Evolutionary conservation across 306 rosid species (phyloP).

Genomic region (Cicer arietinum): DNA sequence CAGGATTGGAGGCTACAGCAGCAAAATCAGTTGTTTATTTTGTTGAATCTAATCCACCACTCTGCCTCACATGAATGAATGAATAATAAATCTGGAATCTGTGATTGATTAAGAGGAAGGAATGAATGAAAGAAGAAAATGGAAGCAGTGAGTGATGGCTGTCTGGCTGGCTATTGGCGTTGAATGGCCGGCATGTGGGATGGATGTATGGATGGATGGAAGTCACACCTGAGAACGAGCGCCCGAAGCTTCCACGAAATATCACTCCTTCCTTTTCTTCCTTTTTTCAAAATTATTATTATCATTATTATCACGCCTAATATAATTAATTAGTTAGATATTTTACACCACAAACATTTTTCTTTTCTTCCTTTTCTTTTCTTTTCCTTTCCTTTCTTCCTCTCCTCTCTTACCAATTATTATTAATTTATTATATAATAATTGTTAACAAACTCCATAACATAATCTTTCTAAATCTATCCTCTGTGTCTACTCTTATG

Average conservation of each 20-base stretch:
- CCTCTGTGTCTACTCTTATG: background rate
- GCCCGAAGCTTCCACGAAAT: background rate
- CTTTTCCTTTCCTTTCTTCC: too few relatives aligned
- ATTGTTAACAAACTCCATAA: too few relatives aligned
- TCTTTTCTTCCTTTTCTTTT: too few relatives aligned
- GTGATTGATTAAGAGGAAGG: background rate
- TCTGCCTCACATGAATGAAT: background rate
- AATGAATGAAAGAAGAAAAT: background rate
- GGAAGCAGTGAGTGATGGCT: too few relatives aligned
- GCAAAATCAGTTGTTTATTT: background rate
- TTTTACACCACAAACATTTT: background rate
- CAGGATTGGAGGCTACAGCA: background rate
- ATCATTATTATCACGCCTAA: too few relatives aligned
- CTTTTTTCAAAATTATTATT: too few relatives aligned
- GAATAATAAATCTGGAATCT: background rate
- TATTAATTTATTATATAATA: too few relatives aligned
- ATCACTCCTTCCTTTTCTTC: background rate
- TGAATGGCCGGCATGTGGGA: background rate
- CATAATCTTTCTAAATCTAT: background rate
- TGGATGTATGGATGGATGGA: too few relatives aligned
- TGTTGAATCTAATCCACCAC: background rate
- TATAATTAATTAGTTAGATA: too few relatives aligned
- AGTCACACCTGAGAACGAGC: background rate
- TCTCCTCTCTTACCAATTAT: background rate
- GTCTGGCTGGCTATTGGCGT: too few relatives aligned